Base-by-base conservation (phyloP, 2,329 filamentous ascomycete genomes). In the Tolypocladium tropicale region DNA sequence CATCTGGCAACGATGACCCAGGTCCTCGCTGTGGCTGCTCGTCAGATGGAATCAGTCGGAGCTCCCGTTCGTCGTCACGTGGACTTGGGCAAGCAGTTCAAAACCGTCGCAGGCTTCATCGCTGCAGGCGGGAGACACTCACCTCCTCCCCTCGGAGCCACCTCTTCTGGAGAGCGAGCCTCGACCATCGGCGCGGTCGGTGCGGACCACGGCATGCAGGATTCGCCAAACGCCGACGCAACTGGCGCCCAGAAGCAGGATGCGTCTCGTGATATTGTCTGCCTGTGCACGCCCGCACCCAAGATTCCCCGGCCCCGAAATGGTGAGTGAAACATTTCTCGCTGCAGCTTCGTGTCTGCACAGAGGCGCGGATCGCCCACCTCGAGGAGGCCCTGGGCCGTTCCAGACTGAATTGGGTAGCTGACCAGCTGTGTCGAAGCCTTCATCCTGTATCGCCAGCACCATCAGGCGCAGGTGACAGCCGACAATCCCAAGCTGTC, bases 361-460 rank as follows among this genome's bases (percentile, higher is more conserved):
- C 16, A 11, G 25, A 49, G 46, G 46, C 46, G 25, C n/a, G 25
- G 28, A 16, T 10, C 25, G 16, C 25, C 14, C 16, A 32, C 16
- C 25, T 25, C 2, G 46, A 46, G 28, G 18, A 28, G n/a, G 46
- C 46, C 18, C 3, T 36, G 33, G n/a, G 18, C 23, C 16, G 36
- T 14, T 28, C 32, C 41, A 28, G n/a, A 18, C 52, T 39, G 39
- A 28, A 28, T n/a, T 48, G 34, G 14, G 25, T 18, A 32, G 37
- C 68, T 72, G 56, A 73, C 63, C 10, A 11, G 52, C 32, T 11
- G n/a, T 36, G 37, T 10, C 57, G 63, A 68, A 99, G 94, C 93
- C 53, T 99, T 99, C 75, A 99, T 99, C 62, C 79, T 99, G 64
- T 99, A 96, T 76, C 90, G 94, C 41, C 92, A 97, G 70, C 88